Conservation (phyloP, 495 filamentous ascomycete species). For the Ascodesmis nigricans region DNA sequence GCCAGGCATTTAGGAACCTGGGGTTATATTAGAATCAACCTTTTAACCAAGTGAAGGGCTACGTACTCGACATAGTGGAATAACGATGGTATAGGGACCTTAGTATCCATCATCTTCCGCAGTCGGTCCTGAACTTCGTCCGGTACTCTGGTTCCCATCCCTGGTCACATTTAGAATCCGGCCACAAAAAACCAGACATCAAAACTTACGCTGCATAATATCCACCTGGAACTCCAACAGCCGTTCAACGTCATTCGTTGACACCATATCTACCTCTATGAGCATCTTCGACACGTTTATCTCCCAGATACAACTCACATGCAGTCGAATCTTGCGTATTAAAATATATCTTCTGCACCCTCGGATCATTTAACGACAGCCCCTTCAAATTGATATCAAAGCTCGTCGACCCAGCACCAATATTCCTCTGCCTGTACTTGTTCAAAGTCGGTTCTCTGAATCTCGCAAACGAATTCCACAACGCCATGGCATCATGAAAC, state of each 20-base stretch:
- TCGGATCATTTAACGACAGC: slow-evolving; percentile 22
- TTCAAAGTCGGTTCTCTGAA: slow-evolving; percentile 56
- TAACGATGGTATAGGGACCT: slow-evolving; percentile 44
- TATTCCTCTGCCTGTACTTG: slow-evolving; percentile 48
- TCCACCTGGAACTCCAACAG: slow-evolving; percentile 73
- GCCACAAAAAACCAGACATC: background rate
- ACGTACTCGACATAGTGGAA: slow-evolving; percentile 54
- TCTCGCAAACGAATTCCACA: slow-evolving; percentile 61
- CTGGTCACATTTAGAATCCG: slow-evolving; percentile 20
- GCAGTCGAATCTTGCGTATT: too few species aligned
- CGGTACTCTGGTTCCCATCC: slow-evolving; percentile 46
- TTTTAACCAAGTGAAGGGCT: background rate
- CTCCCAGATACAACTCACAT: too few species aligned
- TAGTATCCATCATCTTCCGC: slow-evolving; percentile 39
- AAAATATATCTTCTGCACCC: slow-evolving; percentile 42
- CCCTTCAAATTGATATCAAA: slow-evolving; percentile 32
- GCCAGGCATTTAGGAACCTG: slow-evolving; percentile 77
- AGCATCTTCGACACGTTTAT: too few species aligned
- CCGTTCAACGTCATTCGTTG: slow-evolving; percentile 63
- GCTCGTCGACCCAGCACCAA: slow-evolving; percentile 35
- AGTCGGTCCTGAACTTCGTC: slow-evolving; percentile 42
- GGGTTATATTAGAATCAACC: slow-evolving; percentile 3
- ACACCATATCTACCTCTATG: slow-evolving; percentile 31
- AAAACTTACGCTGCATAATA: slow-evolving; percentile 51
- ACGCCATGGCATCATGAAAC: slow-evolving; percentile 47